Conservation (phyloP, 495 filamentous ascomycete genomes). For the Daldinia vernicosa region DNA sequence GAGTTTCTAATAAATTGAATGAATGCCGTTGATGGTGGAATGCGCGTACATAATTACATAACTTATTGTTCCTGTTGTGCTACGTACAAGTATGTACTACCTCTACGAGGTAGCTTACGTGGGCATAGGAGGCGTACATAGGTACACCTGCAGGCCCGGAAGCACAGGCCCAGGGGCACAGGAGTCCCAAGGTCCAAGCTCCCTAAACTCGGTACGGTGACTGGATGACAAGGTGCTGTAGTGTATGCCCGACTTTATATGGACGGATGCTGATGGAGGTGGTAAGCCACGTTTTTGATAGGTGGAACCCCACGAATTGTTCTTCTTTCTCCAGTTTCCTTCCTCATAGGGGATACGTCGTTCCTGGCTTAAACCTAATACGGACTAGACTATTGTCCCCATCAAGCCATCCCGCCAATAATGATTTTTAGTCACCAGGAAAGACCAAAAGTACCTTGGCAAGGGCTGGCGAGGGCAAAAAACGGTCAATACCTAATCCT, state of each 20-base stretch:
- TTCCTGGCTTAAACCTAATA: conserved; percentile 7
- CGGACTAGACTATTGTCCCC: conserved; percentile 10
- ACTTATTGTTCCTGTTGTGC: neutral
- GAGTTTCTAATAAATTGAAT: conserved; percentile 19
- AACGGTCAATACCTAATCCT: conserved; percentile 20
- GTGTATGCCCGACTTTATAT: too few species aligned
- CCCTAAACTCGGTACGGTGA: neutral
- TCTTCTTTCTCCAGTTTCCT: conserved; percentile 22
- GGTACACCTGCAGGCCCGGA: neutral
- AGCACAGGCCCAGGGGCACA: conserved; percentile 22
- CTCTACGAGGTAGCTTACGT: neutral
- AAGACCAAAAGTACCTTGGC: neutral
- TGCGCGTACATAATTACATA: neutral
- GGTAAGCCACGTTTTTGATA: conserved; percentile 31
- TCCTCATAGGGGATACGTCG: conserved; percentile 14
- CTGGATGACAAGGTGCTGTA: neutral
- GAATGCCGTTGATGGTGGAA: conserved; percentile 4
- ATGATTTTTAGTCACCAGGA: neutral
- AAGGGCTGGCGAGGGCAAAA: neutral
- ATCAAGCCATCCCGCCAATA: conserved; percentile 18
- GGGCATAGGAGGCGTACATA: neutral
- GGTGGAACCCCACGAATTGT: conserved; percentile 19
- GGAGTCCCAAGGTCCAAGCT: neutral
- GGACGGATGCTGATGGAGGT: neutral
- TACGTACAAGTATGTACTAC: neutral